These are phyloP conservation scores for Rehmannia glutinosa DNA, from an alignment of 257 asterid genomes.

Conservation along the genomic window DNA sequence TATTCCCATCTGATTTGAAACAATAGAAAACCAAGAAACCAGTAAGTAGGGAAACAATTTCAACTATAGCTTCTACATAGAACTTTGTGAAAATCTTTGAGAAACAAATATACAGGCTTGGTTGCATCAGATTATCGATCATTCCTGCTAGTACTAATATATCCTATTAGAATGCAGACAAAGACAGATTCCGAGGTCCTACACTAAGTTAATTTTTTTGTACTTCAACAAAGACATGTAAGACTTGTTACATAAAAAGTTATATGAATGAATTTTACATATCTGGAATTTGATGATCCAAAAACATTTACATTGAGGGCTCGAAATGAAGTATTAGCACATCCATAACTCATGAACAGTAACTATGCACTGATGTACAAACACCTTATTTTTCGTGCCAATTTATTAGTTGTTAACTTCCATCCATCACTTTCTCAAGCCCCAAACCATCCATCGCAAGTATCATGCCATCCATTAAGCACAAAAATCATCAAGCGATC, in stretches of 20 bases:
- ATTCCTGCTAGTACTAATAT: background rate
- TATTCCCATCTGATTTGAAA: slow-evolving; percentile 63
- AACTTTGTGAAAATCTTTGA: background rate
- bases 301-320: no score
- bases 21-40: slow-evolving; percentile 9
- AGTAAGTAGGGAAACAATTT: background rate
- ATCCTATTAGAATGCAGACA: background rate
- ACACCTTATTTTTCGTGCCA: background rate
- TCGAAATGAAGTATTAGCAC: no score
- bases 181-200: background rate
- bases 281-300: no score
- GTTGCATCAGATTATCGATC: background rate
- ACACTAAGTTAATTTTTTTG: background rate
- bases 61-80: background rate
- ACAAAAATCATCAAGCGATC: background rate
- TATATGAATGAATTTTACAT: background rate
- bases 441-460: background rate
- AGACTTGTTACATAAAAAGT: background rate
- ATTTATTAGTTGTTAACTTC: background rate
- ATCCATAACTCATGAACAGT: no score
- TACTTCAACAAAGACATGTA: background rate
- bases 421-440: background rate
- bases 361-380: no score
- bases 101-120: no score
- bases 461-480: background rate